phyloP scores from a whole-genome alignment of 371 early-diverging fungal genomes.

The Blastocladiella emersonii region DNA sequence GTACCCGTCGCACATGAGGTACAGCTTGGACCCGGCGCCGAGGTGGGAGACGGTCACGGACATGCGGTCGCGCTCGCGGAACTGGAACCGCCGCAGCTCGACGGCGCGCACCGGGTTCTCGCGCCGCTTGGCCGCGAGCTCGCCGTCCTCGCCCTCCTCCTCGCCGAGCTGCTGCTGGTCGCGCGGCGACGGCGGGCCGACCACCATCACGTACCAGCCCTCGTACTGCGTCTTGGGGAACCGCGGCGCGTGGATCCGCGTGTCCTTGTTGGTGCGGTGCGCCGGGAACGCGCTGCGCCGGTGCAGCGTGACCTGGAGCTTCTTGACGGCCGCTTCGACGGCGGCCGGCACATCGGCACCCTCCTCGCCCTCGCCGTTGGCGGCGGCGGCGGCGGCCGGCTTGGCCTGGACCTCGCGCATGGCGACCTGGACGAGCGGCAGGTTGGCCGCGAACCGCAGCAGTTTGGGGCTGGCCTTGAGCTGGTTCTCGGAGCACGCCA shows the following conservation, averaged over 20 bases:
- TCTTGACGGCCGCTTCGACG: conserved; percentile 32
- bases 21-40: conserved; percentile 45
- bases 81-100: neutral
- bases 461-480: neutral
- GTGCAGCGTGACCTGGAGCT: conserved; percentile 22
- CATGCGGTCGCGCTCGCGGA: neutral
- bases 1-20: conserved; percentile 65
- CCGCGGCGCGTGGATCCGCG: conserved; percentile 48
- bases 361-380: conserved; percentile 6
- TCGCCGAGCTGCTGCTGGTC: conserved; percentile 46
- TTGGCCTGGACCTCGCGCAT: conserved; percentile 7
- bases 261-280: conserved; percentile 25
- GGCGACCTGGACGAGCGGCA: conserved; percentile 5
- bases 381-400: conserved; percentile 7
- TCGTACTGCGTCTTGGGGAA: conserved; percentile 86
- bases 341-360: conserved; percentile 23
- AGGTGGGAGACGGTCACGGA: conserved; percentile 11
- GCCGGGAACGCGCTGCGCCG: neutral
- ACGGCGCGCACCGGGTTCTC: conserved; percentile 33
- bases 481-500: neutral
- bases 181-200: conserved; percentile 24
- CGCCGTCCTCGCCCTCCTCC: conserved; percentile 64
- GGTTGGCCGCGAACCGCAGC: conserved; percentile 1
- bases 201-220: conserved; percentile 76
- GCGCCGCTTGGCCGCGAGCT: too few relatives aligned